A percentile compares a stretch with the other conserved stretches of the same genome.
These are phyloP conservation scores for Xylariaceae sp. DNA, from an alignment of 2,329 filamentous ascomycete genomes.

Conservation along the genomic window DNA sequence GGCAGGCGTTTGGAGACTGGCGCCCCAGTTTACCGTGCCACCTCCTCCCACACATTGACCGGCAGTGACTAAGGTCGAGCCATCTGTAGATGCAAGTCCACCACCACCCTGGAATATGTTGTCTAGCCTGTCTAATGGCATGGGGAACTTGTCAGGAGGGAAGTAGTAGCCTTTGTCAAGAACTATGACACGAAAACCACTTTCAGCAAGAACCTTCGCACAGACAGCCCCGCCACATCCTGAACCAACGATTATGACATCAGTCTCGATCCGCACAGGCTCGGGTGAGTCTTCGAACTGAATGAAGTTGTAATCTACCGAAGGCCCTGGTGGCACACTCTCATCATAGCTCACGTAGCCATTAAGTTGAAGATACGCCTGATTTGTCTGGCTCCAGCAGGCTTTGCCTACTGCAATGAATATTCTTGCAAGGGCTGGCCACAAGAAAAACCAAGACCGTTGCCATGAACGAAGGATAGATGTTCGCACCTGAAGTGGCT, in stretches of 20 bases:
- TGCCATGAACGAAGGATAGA: constrained; percentile 13
- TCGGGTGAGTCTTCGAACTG: constrained; percentile 11
- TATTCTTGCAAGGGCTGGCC: constrained; percentile 9
- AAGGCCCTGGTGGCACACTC: not conserved
- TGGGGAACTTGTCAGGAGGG: constrained; percentile 73
- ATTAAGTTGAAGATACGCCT: constrained; percentile 9
- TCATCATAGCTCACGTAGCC: not conserved
- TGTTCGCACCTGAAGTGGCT: not conserved
- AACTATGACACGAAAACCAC: constrained; percentile 68
- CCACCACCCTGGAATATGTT: constrained; percentile 69
- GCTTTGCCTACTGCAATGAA: constrained; percentile 7
- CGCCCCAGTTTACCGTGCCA: constrained; percentile 86
- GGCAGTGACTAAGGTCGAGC: constrained; percentile 64
- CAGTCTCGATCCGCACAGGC: not conserved
- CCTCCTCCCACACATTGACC: constrained; percentile 84
- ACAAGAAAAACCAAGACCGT: constrained; percentile 7
- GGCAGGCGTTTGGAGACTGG: constrained; percentile 68
- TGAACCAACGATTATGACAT: constrained; percentile 80
- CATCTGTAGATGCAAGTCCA: constrained; percentile 60
- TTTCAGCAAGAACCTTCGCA: constrained; percentile 81
- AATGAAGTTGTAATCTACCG: constrained; percentile 9
- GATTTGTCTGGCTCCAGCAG: constrained; percentile 12
- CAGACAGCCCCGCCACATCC: constrained; percentile 84
- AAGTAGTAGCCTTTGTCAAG: constrained; percentile 85
- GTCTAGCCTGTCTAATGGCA: constrained; percentile 65